A percentile compares a stretch with the other conserved stretches of the same genome.
Evolutionary conservation across 441 rosid genomes (phyloP).

Genomic region (Lepidium campestre): DNA sequence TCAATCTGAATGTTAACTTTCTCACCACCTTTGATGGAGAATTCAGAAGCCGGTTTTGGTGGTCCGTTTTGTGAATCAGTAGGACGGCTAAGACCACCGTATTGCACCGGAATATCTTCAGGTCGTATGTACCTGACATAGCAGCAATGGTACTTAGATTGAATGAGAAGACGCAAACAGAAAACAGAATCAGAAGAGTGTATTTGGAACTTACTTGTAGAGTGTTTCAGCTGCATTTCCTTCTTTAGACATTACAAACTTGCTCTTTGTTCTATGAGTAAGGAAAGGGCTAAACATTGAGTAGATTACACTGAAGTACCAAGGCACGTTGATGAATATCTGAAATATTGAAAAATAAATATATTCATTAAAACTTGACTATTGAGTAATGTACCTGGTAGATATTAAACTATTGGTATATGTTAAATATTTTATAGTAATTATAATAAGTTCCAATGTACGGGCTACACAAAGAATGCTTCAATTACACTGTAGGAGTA

Average conservation of each 20-base stretch:
- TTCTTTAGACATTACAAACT: constrained; percentile 86
- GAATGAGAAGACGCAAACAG: neutral
- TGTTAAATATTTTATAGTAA: constrained; percentile 2
- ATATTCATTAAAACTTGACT: neutral
- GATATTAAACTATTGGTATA: neutral
- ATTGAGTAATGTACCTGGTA: neutral
- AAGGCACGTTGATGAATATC: constrained; percentile 96
- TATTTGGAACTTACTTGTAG: constrained; percentile 51
- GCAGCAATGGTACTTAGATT: neutral
- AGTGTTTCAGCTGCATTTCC: constrained; percentile 88
- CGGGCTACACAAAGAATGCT: constrained; percentile 18
- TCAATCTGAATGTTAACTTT: constrained; percentile 94
- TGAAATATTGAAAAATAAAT: constrained; percentile 3
- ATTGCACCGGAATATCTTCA: constrained; percentile 84
- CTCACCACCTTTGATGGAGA: constrained; percentile 91
- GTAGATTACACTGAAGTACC: constrained; percentile 84
- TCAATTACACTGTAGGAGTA: constrained; percentile 16
- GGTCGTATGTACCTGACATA: constrained; percentile 68
- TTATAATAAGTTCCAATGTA: constrained; percentile 1
- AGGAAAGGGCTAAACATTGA: constrained; percentile 88
- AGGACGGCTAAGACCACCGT: constrained; percentile 79
- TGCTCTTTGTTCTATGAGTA: constrained; percentile 96
- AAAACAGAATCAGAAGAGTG: neutral
- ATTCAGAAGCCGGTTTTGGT: constrained; percentile 86
- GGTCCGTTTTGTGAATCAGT: constrained; percentile 57